phyloP scores from a whole-genome alignment of 2,329 filamentous ascomycete genomes.

The Aspergillus cejpii region DNA sequence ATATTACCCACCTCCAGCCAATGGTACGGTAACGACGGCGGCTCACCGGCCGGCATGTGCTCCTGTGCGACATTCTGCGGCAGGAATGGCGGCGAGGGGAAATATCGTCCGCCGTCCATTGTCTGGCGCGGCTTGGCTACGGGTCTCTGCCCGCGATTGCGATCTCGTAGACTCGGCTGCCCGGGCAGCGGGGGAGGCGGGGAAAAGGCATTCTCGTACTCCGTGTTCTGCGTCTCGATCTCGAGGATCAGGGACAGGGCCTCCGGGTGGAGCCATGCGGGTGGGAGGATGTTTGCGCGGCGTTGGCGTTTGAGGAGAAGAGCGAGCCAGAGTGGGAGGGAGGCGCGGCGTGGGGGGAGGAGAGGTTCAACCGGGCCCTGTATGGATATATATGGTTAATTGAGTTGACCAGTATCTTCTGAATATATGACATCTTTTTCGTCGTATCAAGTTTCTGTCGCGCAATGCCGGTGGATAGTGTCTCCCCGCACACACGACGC shows the following conservation, averaged over 20 bases:
- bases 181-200: constrained; percentile 64
- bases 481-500: neutral
- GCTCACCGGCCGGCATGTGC: constrained; percentile 43
- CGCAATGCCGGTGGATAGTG: neutral
- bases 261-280: constrained; percentile 75
- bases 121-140: constrained; percentile 29
- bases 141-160: constrained; percentile 20
- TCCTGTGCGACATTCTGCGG: constrained; percentile 65
- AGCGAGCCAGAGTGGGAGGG: constrained; percentile 88
- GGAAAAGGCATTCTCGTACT: constrained; percentile 64
- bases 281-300: constrained; percentile 85
- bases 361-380: constrained; percentile 73
- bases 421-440: neutral
- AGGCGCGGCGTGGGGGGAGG: constrained; percentile 70
- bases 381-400: constrained; percentile 7
- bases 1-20: constrained; percentile 90
- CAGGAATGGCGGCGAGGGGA: constrained; percentile 65
- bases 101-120: constrained; percentile 37
- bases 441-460: neutral
- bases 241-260: constrained; percentile 72
- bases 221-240: constrained; percentile 62
- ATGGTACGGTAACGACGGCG: constrained; percentile 68
- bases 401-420: neutral
- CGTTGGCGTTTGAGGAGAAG: constrained; percentile 90
- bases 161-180: constrained; percentile 26